Base-by-base conservation (phyloP, 495 filamentous ascomycete genomes). In the Trichoderma parareesei region DNA sequence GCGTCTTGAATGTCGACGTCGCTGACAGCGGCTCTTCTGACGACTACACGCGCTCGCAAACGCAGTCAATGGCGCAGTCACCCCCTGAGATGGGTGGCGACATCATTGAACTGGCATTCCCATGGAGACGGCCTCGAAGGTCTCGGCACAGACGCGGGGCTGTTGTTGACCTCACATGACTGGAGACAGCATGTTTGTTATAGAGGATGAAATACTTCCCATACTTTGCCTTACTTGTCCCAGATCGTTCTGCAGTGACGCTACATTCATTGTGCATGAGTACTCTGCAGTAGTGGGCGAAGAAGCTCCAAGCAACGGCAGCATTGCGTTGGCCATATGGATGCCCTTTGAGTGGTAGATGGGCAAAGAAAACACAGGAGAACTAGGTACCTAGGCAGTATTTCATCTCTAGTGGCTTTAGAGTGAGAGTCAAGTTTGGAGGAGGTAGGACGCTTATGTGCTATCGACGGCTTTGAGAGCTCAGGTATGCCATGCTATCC, bases 51-150 rank as follows among this genome's bases (percentile, higher is more conserved):
- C 42, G 40, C 20, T 44, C 2, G 13, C 33, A 44, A 33, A 46
- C 41, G 3, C 27, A 27, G 9, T 46, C 41, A 8, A 42, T 2
- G 18, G 13, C 60, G 10, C 16, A 27, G 41, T 62, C 60, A 14
- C 20, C 60, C 3, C 60, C 60, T 2, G 60, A 62, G 37, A 44
- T 62, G 37, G 60, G 42, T 18, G 60, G 42, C 4, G 60, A 62
- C 18, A 33, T 42, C 3, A 18, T 62, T 16, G 38, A 41, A 11
- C n/a, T 62, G 41, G 60, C 10, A 10, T 38, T 1, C 16, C 60
- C 38, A 41, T n/a, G 10, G 38, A 6, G 13, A n/a, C 6, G n/a
- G 6, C 37, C 4, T 20, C 38, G 60, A n/a, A 16, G 14, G 7
- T 16, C 42, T 41, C 38, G 11, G 8, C 38, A 41, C 13, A 44